A percentile compares a stretch with the other conserved stretches of the same genome.
phyloP scores from a whole-genome alignment of 768 basidiomycete species.

The Boletales sp. region DNA sequence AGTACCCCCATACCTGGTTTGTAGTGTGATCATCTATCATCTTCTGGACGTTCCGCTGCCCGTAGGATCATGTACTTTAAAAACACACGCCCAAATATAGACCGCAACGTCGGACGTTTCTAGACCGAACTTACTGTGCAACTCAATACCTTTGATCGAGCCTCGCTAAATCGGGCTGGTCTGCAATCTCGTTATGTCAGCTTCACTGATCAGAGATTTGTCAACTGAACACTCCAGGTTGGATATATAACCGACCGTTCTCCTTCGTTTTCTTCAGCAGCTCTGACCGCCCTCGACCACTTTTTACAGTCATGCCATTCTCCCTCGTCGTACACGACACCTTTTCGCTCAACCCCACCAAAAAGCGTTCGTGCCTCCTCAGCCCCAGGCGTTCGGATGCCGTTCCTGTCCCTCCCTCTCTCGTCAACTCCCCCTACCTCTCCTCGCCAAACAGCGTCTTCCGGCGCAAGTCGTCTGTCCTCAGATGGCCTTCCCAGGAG shows the following conservation, averaged over 20 bases:
- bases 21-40: constrained; percentile 20
- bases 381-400: constrained; percentile 27
- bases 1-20: constrained; percentile 16
- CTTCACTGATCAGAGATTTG: constrained; percentile 21
- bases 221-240: constrained; percentile 12
- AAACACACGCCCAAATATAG: background rate
- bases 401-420: constrained; percentile 57
- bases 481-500: constrained; percentile 42
- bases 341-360: constrained; percentile 1
- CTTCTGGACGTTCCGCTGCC: constrained; percentile 6
- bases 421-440: constrained; percentile 53
- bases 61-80: constrained; percentile 19
- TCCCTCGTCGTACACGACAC: constrained; percentile 14
- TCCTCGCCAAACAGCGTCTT: constrained; percentile 49
- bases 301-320: constrained; percentile 11
- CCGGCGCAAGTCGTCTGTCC: constrained; percentile 32
- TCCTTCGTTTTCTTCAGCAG: constrained; percentile 9
- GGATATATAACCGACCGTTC: constrained; percentile 15
- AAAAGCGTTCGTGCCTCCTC: constrained; percentile 20
- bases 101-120: constrained; percentile 15
- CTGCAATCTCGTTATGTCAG: constrained; percentile 24
- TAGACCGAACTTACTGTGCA: constrained; percentile 20
- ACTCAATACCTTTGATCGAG: constrained; percentile 22
- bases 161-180: constrained; percentile 11
- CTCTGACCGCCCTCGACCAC: background rate